Conservation (phyloP, 352 stramenopile genomes). For the Globisporangium nodosum region DNA sequence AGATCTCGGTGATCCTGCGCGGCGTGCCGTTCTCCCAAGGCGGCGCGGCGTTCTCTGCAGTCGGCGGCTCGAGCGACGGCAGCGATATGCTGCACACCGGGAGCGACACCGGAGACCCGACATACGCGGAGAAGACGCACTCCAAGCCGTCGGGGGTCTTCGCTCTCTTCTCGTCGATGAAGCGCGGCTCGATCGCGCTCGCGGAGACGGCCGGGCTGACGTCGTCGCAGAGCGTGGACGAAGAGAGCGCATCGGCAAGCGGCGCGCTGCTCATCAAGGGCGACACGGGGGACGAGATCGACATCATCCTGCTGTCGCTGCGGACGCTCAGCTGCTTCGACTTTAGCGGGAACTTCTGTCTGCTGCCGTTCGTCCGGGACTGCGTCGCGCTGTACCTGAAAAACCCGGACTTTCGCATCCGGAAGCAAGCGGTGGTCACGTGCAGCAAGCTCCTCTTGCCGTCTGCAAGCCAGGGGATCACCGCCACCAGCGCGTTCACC, state of each 20-base stretch:
- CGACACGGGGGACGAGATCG: constrained; percentile 70
- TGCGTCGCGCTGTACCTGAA: constrained; percentile 91
- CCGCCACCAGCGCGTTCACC: constrained; percentile 12
- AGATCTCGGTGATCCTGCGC: constrained; percentile 93
- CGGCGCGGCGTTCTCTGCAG: constrained; percentile 7
- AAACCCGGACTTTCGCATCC: constrained; percentile 85
- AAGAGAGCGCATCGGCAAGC: constrained; percentile 12
- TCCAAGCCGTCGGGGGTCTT: constrained; percentile 56
- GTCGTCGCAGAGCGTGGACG: constrained; percentile 19
- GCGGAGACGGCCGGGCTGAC: constrained; percentile 18
- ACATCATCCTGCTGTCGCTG: constrained; percentile 87
- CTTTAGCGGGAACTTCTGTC: constrained; percentile 88
- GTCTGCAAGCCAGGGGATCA: constrained; percentile 20
- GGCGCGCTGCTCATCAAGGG: constrained; percentile 54
- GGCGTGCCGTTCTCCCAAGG: constrained; percentile 66
- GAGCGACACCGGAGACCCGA: constrained; percentile 1
- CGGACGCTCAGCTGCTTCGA: constrained; percentile 93
- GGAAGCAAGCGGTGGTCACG: constrained; percentile 86
- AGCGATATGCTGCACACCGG: background rate
- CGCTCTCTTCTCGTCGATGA: constrained; percentile 71
- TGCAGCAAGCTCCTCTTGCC: constrained; percentile 75
- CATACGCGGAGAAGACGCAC: constrained; percentile 15
- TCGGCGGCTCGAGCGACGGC: constrained; percentile 1
- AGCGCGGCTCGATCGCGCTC: constrained; percentile 37
- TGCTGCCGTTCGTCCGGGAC: constrained; percentile 95